Conservation (phyloP, 192 early-diverging fungal species). For the Backusella psychrophila region DNA sequence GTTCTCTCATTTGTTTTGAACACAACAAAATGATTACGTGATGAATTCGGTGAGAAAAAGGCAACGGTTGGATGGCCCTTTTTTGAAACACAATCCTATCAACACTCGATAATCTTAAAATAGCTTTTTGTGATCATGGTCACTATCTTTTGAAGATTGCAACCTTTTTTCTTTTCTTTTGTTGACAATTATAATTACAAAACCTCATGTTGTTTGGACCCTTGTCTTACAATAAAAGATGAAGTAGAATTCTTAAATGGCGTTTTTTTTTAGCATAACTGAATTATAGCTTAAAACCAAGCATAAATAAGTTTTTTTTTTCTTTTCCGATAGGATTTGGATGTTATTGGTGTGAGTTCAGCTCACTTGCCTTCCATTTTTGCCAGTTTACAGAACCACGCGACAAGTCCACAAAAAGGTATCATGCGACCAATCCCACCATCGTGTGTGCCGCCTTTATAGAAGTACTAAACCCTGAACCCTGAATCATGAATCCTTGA, state of each 20-base stretch:
- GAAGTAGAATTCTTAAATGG: not conserved
- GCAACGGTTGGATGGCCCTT: not conserved
- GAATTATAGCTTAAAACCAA: not conserved
- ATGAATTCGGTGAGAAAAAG: conserved; percentile 10
- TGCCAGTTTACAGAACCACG: not conserved
- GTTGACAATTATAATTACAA: not conserved
- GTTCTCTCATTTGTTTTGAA: not conserved
- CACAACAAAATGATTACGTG: conserved; percentile 16
- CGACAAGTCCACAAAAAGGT: not conserved
- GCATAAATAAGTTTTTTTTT: not conserved
- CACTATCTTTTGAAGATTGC: conserved; percentile 2
- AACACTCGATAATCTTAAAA: conserved; percentile 3
- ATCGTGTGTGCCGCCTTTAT: not conserved
- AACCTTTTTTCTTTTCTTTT: not conserved
- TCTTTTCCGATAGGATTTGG: not conserved
- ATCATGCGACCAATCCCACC: not conserved
- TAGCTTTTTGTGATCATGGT: not conserved
- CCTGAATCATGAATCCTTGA: not conserved
- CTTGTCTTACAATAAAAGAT: not conserved
- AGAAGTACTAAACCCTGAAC: conserved; percentile 1
- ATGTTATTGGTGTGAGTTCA: not conserved
- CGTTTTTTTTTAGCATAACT: not conserved
- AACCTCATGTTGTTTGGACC: not conserved
- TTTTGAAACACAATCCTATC: conserved; percentile 11
- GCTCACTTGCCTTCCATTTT: not conserved